These are phyloP conservation scores for Zygosaccharomyces pseudobailii DNA, from an alignment of 1,139 yeast genomes.

Conservation along the genomic window DNA sequence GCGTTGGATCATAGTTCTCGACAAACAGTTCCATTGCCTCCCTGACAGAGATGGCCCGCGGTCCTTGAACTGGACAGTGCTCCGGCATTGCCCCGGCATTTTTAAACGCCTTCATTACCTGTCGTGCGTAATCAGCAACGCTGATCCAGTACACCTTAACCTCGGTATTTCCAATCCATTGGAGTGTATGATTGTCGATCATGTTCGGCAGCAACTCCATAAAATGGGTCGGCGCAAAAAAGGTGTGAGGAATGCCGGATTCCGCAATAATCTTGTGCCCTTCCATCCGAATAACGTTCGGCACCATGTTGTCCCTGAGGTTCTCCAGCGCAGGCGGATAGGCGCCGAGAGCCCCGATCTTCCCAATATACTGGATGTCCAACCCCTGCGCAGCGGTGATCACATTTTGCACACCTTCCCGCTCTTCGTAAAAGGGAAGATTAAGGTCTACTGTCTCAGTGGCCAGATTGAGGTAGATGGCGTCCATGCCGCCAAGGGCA, in stretches of 20 bases:
- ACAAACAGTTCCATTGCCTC: not conserved
- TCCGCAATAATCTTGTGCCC: slow-evolving; percentile 3
- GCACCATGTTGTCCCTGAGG: slow-evolving; percentile 2
- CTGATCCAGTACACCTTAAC: not conserved
- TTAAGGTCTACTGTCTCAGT: slow-evolving; percentile 2
- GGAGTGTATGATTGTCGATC: slow-evolving; percentile 4
- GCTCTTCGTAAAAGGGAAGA: slow-evolving; percentile 4
- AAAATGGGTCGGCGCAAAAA: slow-evolving; percentile 8
- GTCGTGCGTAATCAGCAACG: not conserved
- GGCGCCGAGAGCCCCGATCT: slow-evolving; percentile 4
- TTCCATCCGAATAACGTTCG: slow-evolving; percentile 3
- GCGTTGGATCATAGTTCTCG: not conserved
- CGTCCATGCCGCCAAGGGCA: slow-evolving; percentile 3
- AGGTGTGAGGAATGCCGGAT: slow-evolving; percentile 5
- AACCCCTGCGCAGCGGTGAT: slow-evolving; percentile 2
- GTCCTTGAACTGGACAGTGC: not conserved
- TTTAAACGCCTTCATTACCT: not conserved
- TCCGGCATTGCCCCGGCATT: not conserved
- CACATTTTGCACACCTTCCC: slow-evolving; percentile 4
- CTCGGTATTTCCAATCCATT: slow-evolving; percentile 4
- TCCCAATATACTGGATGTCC: slow-evolving; percentile 3
- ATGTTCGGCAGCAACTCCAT: slow-evolving; percentile 7
- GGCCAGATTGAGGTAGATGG: slow-evolving; percentile 3
- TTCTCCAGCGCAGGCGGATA: slow-evolving; percentile 5
- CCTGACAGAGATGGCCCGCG: not conserved